Evolutionary conservation across 208 protist species (phyloP).

Genomic region (Spongospora subterranea): DNA sequence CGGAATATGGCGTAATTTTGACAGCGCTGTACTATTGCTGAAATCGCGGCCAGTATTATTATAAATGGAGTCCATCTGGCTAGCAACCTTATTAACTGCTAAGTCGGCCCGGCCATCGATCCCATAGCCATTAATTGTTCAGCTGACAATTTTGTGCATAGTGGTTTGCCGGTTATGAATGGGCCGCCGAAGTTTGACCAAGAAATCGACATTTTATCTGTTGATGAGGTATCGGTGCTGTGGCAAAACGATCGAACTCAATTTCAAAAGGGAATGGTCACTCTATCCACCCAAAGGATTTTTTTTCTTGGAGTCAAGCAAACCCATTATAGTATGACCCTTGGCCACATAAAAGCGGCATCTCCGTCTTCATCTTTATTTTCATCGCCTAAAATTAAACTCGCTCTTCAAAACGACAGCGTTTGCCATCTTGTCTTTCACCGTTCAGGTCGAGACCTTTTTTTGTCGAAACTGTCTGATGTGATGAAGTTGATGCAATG

Average conservation of each 20-base stretch:
- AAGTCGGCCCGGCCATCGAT: background rate
- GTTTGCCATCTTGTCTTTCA: slow-evolving; percentile 40
- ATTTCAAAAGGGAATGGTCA: background rate
- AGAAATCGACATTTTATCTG: slow-evolving; percentile 19
- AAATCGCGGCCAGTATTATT: too few relatives aligned
- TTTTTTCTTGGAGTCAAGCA: background rate
- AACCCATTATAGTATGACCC: background rate
- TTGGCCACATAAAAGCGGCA: background rate
- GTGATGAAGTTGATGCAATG: background rate
- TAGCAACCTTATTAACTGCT: background rate
- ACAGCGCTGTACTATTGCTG: too few relatives aligned
- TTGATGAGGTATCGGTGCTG: background rate
- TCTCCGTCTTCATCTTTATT: background rate
- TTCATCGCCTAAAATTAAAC: slow-evolving; percentile 18
- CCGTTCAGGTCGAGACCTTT: background rate
- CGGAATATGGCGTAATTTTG: too few relatives aligned
- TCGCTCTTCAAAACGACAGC: background rate
- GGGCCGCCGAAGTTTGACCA: background rate
- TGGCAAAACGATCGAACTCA: background rate
- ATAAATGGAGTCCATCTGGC: background rate
- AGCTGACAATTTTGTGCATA: background rate
- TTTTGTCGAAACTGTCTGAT: slow-evolving; percentile 10
- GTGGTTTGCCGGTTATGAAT: slow-evolving; percentile 18
- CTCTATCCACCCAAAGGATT: background rate
- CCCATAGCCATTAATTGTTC: background rate